phyloP scores from a whole-genome alignment of 371 early-diverging fungal species.

The Chytridium lagenaria region DNA sequence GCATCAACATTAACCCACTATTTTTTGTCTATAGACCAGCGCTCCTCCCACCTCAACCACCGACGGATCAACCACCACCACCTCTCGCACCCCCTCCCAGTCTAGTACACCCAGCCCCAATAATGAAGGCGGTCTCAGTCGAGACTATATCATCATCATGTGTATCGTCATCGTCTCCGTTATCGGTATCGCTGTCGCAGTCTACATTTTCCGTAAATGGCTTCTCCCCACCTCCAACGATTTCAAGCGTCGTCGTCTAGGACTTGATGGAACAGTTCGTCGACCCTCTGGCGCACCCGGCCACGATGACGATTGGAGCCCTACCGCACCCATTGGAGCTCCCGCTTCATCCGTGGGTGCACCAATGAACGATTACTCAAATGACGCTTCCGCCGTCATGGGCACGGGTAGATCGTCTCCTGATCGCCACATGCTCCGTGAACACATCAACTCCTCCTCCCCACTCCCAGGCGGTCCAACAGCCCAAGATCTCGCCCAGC shows the following conservation, averaged over 20 bases:
- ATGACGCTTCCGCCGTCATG: conserved; percentile 1
- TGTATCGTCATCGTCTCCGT: conserved; percentile 16
- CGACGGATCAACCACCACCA: not conserved
- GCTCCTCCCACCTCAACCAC: not conserved
- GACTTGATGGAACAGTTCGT: conserved; percentile 1
- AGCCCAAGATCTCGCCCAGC: not conserved
- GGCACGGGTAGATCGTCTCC: not conserved
- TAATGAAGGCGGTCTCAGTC: not conserved
- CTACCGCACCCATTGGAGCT: not conserved
- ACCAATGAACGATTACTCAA: no score
- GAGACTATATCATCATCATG: conserved; percentile 16
- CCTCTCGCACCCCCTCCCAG: not conserved
- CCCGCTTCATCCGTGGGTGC: not conserved
- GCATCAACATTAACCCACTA: no score
- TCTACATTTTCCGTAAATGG: conserved; percentile 23
- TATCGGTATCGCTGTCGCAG: conserved; percentile 17
- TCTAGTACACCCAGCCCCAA: not conserved
- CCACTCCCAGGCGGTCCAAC: not conserved
- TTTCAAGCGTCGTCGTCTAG: conserved; percentile 12
- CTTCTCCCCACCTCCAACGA: conserved; percentile 18
- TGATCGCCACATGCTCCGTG: not conserved
- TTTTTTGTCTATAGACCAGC: no score
- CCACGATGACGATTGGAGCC: conserved; percentile 17
- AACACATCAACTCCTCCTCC: not conserved
- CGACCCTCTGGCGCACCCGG: not conserved